phyloP scores from a whole-genome alignment of 768 basidiomycete genomes.

The Scleroderma citrinum region DNA sequence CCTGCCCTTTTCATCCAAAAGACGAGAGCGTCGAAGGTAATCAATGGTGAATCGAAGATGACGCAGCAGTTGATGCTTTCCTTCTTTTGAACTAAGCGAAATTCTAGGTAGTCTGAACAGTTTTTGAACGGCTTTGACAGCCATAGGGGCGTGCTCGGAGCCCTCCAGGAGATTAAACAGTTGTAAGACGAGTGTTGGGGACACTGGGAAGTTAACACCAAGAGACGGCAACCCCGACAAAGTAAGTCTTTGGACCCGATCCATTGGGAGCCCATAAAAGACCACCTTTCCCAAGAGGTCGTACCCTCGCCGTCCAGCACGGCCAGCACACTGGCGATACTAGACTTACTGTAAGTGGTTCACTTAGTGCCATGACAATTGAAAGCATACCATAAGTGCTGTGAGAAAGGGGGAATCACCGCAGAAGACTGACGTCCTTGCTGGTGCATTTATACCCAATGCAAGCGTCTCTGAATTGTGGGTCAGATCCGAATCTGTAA shows the following conservation, averaged over 20 bases:
- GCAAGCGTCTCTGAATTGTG: conserved; percentile 51
- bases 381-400: conserved; percentile 48
- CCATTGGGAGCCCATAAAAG: conserved; percentile 63
- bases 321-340: conserved; percentile 72
- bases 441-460: conserved; percentile 70
- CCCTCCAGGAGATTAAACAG: conserved; percentile 63
- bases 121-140: conserved; percentile 45
- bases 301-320: conserved; percentile 67
- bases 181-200: conserved; percentile 58
- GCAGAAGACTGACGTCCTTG: conserved; percentile 59
- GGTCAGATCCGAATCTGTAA: conserved; percentile 1
- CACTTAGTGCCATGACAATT: neutral
- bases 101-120: conserved; percentile 54
- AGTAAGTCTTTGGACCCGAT: conserved; percentile 57
- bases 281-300: conserved; percentile 67
- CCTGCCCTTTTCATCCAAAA: conserved; percentile 48
- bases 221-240: conserved; percentile 59
- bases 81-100: conserved; percentile 49
- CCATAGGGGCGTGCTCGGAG: conserved; percentile 43
- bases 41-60: conserved; percentile 69
- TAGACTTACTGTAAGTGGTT: conserved; percentile 18
- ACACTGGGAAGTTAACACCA: conserved; percentile 59
- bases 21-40: conserved; percentile 52
- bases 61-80: conserved; percentile 53
- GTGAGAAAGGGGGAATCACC: conserved; percentile 58